These are phyloP conservation scores for Copromyces sp. DNA, from an alignment of 495 filamentous ascomycete genomes.

Conservation along the genomic window DNA sequence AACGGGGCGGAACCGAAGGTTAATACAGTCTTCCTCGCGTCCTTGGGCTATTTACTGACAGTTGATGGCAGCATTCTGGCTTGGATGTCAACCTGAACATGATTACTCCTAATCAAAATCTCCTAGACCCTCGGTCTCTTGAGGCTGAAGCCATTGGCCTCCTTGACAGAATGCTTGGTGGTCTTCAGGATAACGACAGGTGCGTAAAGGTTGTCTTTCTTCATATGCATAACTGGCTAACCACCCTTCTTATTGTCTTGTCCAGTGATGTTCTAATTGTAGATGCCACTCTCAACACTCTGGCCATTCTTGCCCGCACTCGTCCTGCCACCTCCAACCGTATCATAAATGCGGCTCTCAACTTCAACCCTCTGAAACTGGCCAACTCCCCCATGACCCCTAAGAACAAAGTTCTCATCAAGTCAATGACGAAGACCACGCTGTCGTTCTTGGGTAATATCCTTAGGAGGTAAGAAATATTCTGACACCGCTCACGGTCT, in stretches of 20 bases:
- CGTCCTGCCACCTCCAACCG: slow-evolving; percentile 73
- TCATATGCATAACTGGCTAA: not conserved
- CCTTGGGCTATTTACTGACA: slow-evolving; percentile 13
- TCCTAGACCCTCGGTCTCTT: slow-evolving; percentile 65
- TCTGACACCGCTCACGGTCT: not conserved
- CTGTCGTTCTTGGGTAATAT: slow-evolving; percentile 72
- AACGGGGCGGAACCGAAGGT: slow-evolving; percentile 77
- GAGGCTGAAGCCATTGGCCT: slow-evolving; percentile 88
- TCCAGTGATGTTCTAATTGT: slow-evolving; percentile 77
- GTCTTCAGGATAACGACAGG: slow-evolving; percentile 79
- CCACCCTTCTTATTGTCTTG: not conserved
- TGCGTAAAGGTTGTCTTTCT: slow-evolving; percentile 28
- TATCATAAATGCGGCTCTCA: slow-evolving; percentile 74
- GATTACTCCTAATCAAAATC: slow-evolving; percentile 70
- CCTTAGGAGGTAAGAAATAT: slow-evolving; percentile 51
- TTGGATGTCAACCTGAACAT: slow-evolving; percentile 81
- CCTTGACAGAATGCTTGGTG: slow-evolving; percentile 76
- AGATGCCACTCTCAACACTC: slow-evolving; percentile 82
- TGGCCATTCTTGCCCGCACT: slow-evolving; percentile 68
- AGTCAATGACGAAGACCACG: slow-evolving; percentile 89
- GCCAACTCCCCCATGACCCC: slow-evolving; percentile 67
- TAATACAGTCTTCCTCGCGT: slow-evolving; percentile 21
- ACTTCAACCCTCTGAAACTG: slow-evolving; percentile 80
- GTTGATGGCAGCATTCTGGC: slow-evolving; percentile 55
- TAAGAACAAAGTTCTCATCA: slow-evolving; percentile 67